Evolutionary conservation across 805 yeast species (phyloP).

Genomic region (Myxozyma udenii): DNA sequence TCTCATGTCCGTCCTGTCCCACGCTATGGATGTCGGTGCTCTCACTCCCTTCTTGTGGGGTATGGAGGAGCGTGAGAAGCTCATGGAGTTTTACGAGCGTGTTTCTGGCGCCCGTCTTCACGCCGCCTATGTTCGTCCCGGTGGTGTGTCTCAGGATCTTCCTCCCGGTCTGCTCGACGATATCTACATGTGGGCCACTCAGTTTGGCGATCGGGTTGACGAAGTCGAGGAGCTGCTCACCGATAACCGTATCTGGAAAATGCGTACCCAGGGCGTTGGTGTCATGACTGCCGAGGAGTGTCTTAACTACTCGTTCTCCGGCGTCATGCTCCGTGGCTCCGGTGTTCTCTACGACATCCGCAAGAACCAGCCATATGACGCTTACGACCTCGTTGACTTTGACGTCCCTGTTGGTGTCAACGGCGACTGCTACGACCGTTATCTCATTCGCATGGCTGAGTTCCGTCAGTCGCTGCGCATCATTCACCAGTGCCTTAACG

Average conservation of each 20-base stretch:
- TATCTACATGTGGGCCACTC: conserved; percentile 94
- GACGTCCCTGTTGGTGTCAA: conserved; percentile 82
- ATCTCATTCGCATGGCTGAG: conserved; percentile 84
- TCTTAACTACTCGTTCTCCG: conserved; percentile 71
- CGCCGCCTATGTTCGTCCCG: conserved; percentile 85
- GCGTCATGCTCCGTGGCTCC: conserved; percentile 88
- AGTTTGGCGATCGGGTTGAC: conserved; percentile 87
- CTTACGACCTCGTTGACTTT: conserved; percentile 79
- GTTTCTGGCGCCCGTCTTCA: conserved; percentile 89
- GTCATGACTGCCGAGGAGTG: conserved; percentile 83
- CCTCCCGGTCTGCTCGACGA: conserved; percentile 86
- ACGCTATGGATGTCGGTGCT: conserved; percentile 94
- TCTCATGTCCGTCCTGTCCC: conserved; percentile 80
- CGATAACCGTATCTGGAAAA: conserved; percentile 89
- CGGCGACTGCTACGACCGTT: conserved; percentile 91
- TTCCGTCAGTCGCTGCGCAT: conserved; percentile 87
- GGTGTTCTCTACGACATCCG: conserved; percentile 86
- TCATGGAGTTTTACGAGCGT: conserved; percentile 89
- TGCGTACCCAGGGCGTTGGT: conserved; percentile 79
- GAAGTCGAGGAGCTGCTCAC: conserved; percentile 87
- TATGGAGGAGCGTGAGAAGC: conserved; percentile 87
- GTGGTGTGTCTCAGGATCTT: conserved; percentile 85
- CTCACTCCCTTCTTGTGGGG: conserved; percentile 93
- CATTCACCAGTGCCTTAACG: conserved; percentile 83
- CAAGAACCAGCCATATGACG: conserved; percentile 85